Percentiles rank a stretch among this genome's conserved stretches.
phyloP scores from a whole-genome alignment of 176 grass and related monocot species.

The Echinochloa phyllopogon region DNA sequence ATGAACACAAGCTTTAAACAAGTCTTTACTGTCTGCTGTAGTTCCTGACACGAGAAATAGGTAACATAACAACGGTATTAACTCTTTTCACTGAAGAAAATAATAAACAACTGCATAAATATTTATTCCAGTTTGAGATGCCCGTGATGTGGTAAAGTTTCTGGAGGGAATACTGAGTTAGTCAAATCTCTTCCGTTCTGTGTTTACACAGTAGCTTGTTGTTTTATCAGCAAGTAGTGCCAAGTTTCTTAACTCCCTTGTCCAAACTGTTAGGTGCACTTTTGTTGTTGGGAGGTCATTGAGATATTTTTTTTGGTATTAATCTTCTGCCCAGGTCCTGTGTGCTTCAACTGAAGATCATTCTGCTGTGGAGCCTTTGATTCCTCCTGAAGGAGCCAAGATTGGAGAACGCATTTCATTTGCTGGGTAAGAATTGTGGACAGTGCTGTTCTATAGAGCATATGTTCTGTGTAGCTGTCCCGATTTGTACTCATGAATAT shows the following conservation, averaged over 20 bases:
- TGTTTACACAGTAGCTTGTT: background rate
- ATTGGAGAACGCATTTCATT: slow-evolving; percentile 89
- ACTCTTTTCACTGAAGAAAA: slow-evolving; percentile 10
- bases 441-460: background rate
- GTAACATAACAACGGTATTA: background rate
- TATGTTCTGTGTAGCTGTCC: background rate
- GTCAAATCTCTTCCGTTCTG: slow-evolving; percentile 12
- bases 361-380: slow-evolving; percentile 89
- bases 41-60: slow-evolving; percentile 15
- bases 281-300: slow-evolving; percentile 20
- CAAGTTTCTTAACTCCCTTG: slow-evolving; percentile 18
- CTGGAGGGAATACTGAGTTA: background rate
- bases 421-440: slow-evolving; percentile 67
- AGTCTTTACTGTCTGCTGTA: slow-evolving; percentile 17
- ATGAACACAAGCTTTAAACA: background rate
- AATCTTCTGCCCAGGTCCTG: slow-evolving; percentile 53
- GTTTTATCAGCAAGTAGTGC: background rate
- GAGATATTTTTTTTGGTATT: slow-evolving; percentile 11
- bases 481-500: slow-evolving; percentile 11
- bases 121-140: background rate
- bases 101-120: background rate
- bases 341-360: slow-evolving; percentile 95
- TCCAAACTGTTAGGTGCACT: background rate
- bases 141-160: background rate
- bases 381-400: slow-evolving; percentile 89